Percentiles rank a stretch among this genome's conserved stretches.
These are phyloP conservation scores for Xylaria sp. DNA, from an alignment of 2,329 filamentous ascomycete genomes.

Conservation along the genomic window DNA sequence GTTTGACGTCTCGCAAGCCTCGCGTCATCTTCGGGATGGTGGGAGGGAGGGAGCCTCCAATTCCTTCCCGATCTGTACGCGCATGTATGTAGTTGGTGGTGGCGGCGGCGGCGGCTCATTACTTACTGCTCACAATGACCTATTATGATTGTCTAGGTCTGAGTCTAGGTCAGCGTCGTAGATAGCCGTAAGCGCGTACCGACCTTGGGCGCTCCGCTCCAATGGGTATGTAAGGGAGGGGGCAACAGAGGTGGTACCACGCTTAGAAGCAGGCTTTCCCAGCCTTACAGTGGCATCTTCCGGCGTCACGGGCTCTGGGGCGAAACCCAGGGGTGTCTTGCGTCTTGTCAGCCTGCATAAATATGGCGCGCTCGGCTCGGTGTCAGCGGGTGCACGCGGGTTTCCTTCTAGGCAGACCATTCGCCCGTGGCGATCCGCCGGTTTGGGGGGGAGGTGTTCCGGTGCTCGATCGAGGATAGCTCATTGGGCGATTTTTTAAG, in stretches of 20 bases:
- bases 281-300: background rate
- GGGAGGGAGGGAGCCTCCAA: background rate
- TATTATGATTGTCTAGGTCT: background rate
- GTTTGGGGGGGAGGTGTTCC: background rate
- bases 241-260: background rate
- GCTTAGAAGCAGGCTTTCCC: background rate
- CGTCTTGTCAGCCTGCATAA: background rate
- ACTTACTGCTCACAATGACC: too few relatives aligned
- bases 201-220: background rate
- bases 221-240: background rate
- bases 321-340: background rate
- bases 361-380: background rate
- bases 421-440: background rate
- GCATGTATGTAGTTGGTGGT: too few relatives aligned
- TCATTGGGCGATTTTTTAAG: background rate
- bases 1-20: conserved; percentile 1
- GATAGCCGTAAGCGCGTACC: background rate
- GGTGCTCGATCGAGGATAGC: background rate
- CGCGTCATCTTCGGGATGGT: background rate
- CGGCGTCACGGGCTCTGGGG: background rate
- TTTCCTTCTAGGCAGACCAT: background rate
- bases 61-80: background rate
- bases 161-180: background rate
- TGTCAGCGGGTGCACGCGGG: background rate
- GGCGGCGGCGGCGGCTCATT: background rate